These are phyloP conservation scores for Euphorbia lathyris DNA, from an alignment of 345 rosid genomes.

Conservation along the genomic window DNA sequence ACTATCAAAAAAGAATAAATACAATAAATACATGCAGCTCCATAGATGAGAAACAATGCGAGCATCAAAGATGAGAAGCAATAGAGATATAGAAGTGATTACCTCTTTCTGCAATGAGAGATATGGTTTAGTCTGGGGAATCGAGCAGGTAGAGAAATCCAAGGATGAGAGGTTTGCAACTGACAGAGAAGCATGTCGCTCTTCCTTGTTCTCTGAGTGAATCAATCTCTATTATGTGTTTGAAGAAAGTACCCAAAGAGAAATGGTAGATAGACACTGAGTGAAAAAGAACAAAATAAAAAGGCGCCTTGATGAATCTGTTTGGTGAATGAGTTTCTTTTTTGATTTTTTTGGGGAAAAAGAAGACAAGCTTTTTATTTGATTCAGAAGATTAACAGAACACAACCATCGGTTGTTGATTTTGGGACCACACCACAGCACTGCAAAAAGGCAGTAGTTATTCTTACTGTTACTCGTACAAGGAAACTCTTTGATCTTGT, in stretches of 20 bases:
- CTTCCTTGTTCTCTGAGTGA: not conserved
- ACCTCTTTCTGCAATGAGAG: conserved; percentile 5
- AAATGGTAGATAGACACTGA: not conserved
- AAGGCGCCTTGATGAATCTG: not conserved
- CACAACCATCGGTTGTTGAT: no score
- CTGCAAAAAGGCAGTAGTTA: no score
- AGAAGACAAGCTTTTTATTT: no score
- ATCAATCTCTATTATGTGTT: conserved; percentile 9
- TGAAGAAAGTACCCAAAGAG: conserved; percentile 4
- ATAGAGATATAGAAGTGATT: not conserved
- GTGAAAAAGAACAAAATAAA: not conserved
- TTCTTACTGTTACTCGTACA: no score
- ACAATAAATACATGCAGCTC: not conserved
- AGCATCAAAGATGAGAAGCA: not conserved
- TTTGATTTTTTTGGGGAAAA: no score
- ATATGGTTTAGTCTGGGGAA: not conserved
- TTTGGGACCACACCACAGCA: not conserved
- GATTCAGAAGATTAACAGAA: no score
- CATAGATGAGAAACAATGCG: not conserved
- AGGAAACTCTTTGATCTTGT: no score
- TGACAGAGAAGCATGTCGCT: conserved; percentile 11
- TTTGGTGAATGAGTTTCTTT: no score
- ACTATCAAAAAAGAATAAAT: no score
- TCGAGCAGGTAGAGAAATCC: conserved; percentile 2
- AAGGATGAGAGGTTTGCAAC: conserved; percentile 2